These are phyloP conservation scores for Russula vinacea DNA, from an alignment of 768 basidiomycete genomes.

Conservation along the genomic window DNA sequence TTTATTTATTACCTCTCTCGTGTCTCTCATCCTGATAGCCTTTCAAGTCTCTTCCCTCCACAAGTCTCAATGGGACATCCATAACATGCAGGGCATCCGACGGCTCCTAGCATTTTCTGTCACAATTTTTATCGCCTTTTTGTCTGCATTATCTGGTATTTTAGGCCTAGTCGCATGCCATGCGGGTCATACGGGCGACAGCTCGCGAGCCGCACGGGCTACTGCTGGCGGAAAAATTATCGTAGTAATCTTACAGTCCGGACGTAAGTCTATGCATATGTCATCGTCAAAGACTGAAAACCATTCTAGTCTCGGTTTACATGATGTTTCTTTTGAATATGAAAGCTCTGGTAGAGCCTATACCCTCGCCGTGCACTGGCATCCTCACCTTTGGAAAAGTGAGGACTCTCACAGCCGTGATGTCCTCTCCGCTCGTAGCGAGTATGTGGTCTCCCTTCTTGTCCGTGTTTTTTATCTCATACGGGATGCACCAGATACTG, in stretches of 20 bases:
- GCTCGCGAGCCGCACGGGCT: slow-evolving; percentile 11
- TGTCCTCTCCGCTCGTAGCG: slow-evolving; percentile 18
- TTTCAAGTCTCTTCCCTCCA: slow-evolving; percentile 11
- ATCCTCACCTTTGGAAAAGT: slow-evolving; percentile 10
- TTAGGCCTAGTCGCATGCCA: slow-evolving; percentile 19
- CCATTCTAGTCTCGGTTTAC: slow-evolving; percentile 16
- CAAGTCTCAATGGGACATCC: slow-evolving; percentile 18
- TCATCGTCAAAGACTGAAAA: not conserved
- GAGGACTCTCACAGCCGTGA: slow-evolving; percentile 15
- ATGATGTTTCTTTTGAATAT: slow-evolving; percentile 22
- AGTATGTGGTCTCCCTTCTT: not conserved
- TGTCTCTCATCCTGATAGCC: slow-evolving; percentile 9
- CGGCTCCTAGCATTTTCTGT: slow-evolving; percentile 15
- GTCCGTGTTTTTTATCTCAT: not conserved
- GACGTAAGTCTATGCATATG: slow-evolving; percentile 14
- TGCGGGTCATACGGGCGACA: slow-evolving; percentile 3
- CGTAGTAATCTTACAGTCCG: slow-evolving; percentile 13
- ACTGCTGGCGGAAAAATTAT: slow-evolving; percentile 12
- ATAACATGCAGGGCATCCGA: slow-evolving; percentile 15
- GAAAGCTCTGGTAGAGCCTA: slow-evolving; percentile 24
- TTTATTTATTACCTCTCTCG: slow-evolving; percentile 21
- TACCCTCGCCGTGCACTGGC: slow-evolving; percentile 2
- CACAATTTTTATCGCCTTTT: slow-evolving; percentile 9
- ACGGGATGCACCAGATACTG: slow-evolving; percentile 6
- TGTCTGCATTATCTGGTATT: slow-evolving; percentile 14